Evolutionary conservation across 768 basidiomycete genomes (phyloP).

Genomic region (Chiua virens): DNA sequence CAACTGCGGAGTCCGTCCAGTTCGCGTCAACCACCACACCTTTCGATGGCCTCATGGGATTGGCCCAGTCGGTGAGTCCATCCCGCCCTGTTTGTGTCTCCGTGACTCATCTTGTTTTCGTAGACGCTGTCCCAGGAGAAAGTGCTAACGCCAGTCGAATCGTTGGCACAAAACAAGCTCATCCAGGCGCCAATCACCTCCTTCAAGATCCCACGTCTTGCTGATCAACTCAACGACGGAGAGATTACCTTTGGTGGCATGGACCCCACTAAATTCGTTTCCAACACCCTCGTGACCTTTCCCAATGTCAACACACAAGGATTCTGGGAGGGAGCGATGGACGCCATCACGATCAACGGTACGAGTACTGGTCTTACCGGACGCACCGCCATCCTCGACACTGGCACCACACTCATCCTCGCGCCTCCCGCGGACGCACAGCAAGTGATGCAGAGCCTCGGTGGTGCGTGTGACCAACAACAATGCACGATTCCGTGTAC

Average conservation of each 20-base stretch:
- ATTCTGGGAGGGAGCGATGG: constrained; percentile 79
- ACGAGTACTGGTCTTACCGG: constrained; percentile 47
- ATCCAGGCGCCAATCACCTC: constrained; percentile 68
- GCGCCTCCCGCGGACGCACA: constrained; percentile 49
- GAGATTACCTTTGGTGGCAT: constrained; percentile 81
- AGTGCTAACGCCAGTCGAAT: constrained; percentile 68
- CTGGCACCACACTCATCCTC: constrained; percentile 47
- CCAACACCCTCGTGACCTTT: constrained; percentile 55
- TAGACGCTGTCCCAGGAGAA: constrained; percentile 65
- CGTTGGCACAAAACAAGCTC: constrained; percentile 55
- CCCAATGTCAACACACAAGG: constrained; percentile 63
- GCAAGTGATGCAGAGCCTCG: constrained; percentile 58
- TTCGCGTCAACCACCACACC: constrained; percentile 51
- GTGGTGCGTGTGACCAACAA: constrained; percentile 49
- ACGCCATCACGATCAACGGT: constrained; percentile 59
- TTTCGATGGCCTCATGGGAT: constrained; percentile 78
- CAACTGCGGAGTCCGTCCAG: constrained; percentile 55
- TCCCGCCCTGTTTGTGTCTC: constrained; percentile 9
- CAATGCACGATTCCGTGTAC: constrained; percentile 68
- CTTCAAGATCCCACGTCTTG: constrained; percentile 76
- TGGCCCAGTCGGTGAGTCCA: constrained; percentile 62
- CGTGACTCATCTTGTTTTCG: not conserved
- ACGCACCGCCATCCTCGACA: constrained; percentile 70
- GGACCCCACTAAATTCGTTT: constrained; percentile 67
- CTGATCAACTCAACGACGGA: constrained; percentile 66